Percentiles rank a stretch among this genome's conserved stretches.
These are phyloP conservation scores for Cladosporium sp. DNA, from an alignment of 2,329 filamentous ascomycete genomes.

Conservation along the genomic window DNA sequence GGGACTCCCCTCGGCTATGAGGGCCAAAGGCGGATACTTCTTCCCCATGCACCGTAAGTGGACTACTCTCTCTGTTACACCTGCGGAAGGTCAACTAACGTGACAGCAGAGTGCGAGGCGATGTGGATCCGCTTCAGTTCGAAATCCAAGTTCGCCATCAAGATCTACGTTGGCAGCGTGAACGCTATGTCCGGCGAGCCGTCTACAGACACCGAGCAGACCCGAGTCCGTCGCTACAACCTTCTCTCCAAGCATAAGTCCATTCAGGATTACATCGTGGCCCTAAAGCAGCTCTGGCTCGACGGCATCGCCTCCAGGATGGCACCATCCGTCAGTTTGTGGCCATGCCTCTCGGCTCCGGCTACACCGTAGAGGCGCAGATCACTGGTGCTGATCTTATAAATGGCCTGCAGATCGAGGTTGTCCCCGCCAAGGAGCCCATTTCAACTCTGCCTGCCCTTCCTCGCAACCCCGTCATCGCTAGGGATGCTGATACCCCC, in stretches of 20 bases:
- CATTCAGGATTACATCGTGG: slow-evolving; percentile 48
- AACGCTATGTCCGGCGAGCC: slow-evolving; percentile 46
- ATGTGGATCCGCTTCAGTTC: slow-evolving; percentile 45
- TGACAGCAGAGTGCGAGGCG: slow-evolving; percentile 38
- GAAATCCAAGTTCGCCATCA: slow-evolving; percentile 37
- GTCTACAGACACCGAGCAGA: slow-evolving; percentile 29
- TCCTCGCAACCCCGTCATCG: background rate
- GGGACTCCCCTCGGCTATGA: slow-evolving; percentile 39
- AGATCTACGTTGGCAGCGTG: slow-evolving; percentile 43
- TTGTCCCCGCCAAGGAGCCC: slow-evolving; percentile 35
- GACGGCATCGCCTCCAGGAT: slow-evolving; percentile 42
- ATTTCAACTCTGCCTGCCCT: background rate
- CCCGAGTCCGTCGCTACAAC: slow-evolving; percentile 23
- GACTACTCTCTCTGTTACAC: too few species aligned
- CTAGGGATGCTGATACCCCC: slow-evolving; percentile 22
- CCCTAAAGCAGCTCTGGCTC: slow-evolving; percentile 43
- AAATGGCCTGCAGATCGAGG: slow-evolving; percentile 49
- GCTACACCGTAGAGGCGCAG: slow-evolving; percentile 50
- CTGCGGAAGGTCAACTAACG: background rate
- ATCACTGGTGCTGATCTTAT: slow-evolving; percentile 44
- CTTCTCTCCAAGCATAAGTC: slow-evolving; percentile 31
- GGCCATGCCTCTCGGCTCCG: slow-evolving; percentile 45
- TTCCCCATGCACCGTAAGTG: slow-evolving; percentile 46
- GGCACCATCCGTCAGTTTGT: slow-evolving; percentile 51
- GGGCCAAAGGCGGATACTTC: slow-evolving; percentile 46